These are phyloP conservation scores for Boletus sp. DNA, from an alignment of 768 basidiomycete genomes.

Conservation along the genomic window DNA sequence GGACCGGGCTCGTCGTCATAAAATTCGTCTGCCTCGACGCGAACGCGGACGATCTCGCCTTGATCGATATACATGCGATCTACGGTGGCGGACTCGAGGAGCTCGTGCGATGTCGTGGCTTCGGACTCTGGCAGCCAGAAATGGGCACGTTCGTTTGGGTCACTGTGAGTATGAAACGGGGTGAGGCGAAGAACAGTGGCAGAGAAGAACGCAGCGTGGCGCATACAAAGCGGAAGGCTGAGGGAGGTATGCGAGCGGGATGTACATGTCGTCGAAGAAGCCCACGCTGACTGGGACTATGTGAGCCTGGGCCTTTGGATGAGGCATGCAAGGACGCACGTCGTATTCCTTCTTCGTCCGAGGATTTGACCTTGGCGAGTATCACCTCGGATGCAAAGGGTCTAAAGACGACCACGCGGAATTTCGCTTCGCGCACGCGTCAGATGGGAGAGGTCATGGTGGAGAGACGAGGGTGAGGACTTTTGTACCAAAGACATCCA, in stretches of 20 bases:
- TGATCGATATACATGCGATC: slow-evolving; percentile 81
- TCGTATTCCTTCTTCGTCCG: slow-evolving; percentile 80
- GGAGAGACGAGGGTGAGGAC: slow-evolving; percentile 36
- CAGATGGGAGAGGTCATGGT: neutral
- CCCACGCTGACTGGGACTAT: slow-evolving; percentile 67
- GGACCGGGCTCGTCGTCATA: slow-evolving; percentile 86
- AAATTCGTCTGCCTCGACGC: slow-evolving; percentile 80
- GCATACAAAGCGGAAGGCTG: slow-evolving; percentile 76
- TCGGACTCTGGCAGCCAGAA: slow-evolving; percentile 76
- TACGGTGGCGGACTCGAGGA: slow-evolving; percentile 63
- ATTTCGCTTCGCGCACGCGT: slow-evolving; percentile 55
- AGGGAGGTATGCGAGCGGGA: slow-evolving; percentile 77
- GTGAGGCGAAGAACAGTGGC: neutral
- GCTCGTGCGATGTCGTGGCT: slow-evolving; percentile 48
- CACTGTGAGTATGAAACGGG: slow-evolving; percentile 40
- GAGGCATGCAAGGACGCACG: slow-evolving; percentile 44
- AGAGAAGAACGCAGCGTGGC: neutral
- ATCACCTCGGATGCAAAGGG: slow-evolving; percentile 91
- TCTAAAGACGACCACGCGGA: slow-evolving; percentile 86
- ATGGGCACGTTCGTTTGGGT: slow-evolving; percentile 77
- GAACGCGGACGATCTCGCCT: slow-evolving; percentile 70
- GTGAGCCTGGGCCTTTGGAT: neutral
- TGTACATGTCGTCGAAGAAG: slow-evolving; percentile 93
- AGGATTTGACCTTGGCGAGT: slow-evolving; percentile 83
- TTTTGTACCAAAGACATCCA: slow-evolving; percentile 92